Evolutionary conservation across 352 stramenopile genomes (phyloP).

Genomic region (Pythium oligandrum): DNA sequence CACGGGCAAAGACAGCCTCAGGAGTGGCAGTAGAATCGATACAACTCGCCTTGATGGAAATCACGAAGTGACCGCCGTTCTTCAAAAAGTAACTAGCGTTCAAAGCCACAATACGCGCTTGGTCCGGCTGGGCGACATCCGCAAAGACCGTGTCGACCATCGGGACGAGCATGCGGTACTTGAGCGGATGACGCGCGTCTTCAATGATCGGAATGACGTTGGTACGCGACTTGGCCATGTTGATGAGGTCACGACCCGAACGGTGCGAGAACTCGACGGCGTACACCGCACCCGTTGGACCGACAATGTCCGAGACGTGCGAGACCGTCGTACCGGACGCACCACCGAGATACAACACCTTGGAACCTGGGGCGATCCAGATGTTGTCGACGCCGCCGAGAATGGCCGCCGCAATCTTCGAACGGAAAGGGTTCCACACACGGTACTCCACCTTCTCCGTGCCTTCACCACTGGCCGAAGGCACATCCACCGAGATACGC

Average conservation of each 20-base stretch:
- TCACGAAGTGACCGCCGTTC: constrained; percentile 98
- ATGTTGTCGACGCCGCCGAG: constrained; percentile 99
- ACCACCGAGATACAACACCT: constrained; percentile 99
- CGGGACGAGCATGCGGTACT: constrained; percentile 98
- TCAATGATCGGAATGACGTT: constrained; percentile 99
- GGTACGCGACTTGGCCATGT: constrained; percentile 98
- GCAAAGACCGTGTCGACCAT: constrained; percentile 99
- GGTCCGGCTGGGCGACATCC: constrained; percentile 99
- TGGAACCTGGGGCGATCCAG: constrained; percentile 96
- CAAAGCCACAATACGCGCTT: constrained; percentile 98
- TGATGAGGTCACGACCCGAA: constrained; percentile 98
- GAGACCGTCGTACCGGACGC: constrained; percentile 98
- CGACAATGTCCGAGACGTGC: constrained; percentile 99
- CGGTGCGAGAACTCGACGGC: constrained; percentile 99
- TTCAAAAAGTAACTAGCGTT: constrained; percentile 99
- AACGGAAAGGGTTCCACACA: constrained; percentile 99
- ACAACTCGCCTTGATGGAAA: constrained; percentile 99
- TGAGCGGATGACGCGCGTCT: constrained; percentile 96
- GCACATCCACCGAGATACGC: constrained; percentile 97
- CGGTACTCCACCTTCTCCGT: constrained; percentile 99
- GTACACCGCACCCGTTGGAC: constrained; percentile 96
- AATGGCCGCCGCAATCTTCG: constrained; percentile 98
- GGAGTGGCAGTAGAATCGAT: constrained; percentile 98
- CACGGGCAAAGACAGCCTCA: constrained; percentile 96
- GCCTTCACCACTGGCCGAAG: constrained; percentile 81